Evolutionary conservation across 2,329 filamentous ascomycete genomes (phyloP), one percentile per base, ranked within the genome.

Genomic region (Ophiostoma sp.): DNA sequence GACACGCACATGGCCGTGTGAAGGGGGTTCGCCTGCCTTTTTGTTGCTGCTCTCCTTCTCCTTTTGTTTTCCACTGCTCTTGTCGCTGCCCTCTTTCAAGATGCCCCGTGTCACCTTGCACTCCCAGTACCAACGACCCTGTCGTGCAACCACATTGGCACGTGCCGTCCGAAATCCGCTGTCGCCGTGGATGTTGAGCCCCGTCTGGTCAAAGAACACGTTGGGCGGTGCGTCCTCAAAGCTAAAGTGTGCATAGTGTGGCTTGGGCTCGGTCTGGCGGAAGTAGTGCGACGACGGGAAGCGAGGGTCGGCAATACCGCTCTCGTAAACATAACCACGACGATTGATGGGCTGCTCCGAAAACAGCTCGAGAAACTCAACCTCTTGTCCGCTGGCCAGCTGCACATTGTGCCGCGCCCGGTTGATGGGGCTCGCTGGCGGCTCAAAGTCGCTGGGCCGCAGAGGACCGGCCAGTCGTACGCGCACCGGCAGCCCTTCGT

Each of bases 41-140:
- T 59, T 61, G 61, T 12, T 25, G 61, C 11, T 25, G 61, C 28
- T 22, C 7, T 36, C 57, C 7, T 39, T 33, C 4, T 50, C 59
- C 36, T 52, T 50, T 7, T 36, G 48, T 45, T 42, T 52, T 17
- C 59, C 59, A 12, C 9, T n/a, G 39, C 9, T 22, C 33, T 25
- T 39, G 7, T 95, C 92, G 19, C 81, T 80, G 11, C 42, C 42
- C 11, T 84, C 81, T 93, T 90, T 71, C 2, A 76, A 3, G 19
- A 77, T 76, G 48, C 96, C 96, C 76, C 91, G 90, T 11, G 95
- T 91, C 71, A 99, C 90, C 79, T 93, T 95, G 82, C 95, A 94
- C 82, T 99, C 96, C 86, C 94, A 99, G 82, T 97, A 99, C 86
- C 93, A 94, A 42, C 93, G 89, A 0, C 96, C 96, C 82, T 98